A percentile compares a stretch with the other conserved stretches of the same genome.
These are phyloP conservation scores for Leptodermis oblonga DNA, from an alignment of 257 asterid genomes.

Conservation along the genomic window DNA sequence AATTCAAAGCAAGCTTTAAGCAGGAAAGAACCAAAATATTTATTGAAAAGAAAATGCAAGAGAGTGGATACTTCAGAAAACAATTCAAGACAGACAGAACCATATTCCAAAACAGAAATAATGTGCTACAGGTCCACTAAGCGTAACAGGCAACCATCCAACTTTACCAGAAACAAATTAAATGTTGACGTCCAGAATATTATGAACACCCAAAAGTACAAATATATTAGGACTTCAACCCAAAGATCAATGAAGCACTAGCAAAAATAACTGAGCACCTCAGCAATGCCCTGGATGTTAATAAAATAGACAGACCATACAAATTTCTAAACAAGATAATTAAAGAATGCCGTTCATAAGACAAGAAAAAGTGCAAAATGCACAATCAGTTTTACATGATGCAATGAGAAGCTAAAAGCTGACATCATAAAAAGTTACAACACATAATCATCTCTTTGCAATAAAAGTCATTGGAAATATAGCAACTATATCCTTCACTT, in stretches of 20 bases:
- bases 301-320: background rate
- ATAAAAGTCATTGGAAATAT: background rate
- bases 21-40: background rate
- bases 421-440: background rate
- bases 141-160: background rate
- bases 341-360: background rate
- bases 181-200: background rate
- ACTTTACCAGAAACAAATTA: background rate
- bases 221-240: background rate
- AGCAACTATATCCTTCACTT: background rate
- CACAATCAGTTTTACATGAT: background rate
- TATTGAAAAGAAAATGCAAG: background rate
- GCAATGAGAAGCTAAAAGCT: background rate
- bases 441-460: background rate
- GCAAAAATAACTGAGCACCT: background rate
- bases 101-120: background rate
- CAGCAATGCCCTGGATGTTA: background rate
- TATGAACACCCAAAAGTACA: background rate
- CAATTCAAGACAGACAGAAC: background rate
- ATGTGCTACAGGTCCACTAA: background rate
- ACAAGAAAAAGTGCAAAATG: conserved; percentile 18
- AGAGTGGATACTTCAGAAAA: background rate
- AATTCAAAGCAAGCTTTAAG: conserved; percentile 21
- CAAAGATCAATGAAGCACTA: conserved; percentile 4
- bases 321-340: background rate